These are phyloP conservation scores for Heliamphora pulchella DNA, from an alignment of 179 eudicot species.

Conservation along the genomic window DNA sequence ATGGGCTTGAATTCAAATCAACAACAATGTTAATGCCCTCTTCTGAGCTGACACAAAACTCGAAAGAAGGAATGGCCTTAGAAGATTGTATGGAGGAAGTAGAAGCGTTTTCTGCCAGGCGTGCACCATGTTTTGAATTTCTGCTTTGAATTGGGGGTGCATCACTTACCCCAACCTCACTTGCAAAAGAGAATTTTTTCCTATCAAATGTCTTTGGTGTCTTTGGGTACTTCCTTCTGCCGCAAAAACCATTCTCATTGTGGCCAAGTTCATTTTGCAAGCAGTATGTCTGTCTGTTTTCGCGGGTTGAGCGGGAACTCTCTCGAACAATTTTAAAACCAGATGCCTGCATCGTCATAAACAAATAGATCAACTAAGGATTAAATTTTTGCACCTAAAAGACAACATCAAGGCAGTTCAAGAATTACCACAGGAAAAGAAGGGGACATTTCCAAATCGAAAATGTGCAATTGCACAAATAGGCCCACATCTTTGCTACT, in stretches of 20 bases:
- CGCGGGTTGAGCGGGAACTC: not conserved
- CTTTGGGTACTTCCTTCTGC: not conserved
- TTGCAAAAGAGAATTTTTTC: not conserved
- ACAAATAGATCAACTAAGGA: not conserved
- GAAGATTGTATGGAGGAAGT: slow-evolving; percentile 33
- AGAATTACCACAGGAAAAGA: not conserved
- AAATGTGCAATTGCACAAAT: not conserved
- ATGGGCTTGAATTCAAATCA: slow-evolving; percentile 41
- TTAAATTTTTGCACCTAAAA: not conserved
- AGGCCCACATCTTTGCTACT: not conserved
- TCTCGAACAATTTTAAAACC: slow-evolving; percentile 10
- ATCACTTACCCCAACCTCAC: slow-evolving; percentile 2
- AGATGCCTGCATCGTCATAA: slow-evolving; percentile 25
- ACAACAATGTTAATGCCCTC: slow-evolving; percentile 48
- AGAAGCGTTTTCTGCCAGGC: slow-evolving; percentile 27
- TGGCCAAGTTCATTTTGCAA: slow-evolving; percentile 12
- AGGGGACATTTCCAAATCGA: not conserved
- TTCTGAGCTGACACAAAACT: slow-evolving; percentile 33
- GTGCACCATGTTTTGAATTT: slow-evolving; percentile 22
- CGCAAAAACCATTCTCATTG: slow-evolving; percentile 3
- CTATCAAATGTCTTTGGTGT: not conserved
- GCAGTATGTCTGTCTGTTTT: not conserved
- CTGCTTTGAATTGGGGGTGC: slow-evolving; percentile 20
- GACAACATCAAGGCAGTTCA: not conserved
- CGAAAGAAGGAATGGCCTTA: slow-evolving; percentile 28